Conservation (phyloP, 176 grass and related monocot species). For the Oryza meridionalis region DNA sequence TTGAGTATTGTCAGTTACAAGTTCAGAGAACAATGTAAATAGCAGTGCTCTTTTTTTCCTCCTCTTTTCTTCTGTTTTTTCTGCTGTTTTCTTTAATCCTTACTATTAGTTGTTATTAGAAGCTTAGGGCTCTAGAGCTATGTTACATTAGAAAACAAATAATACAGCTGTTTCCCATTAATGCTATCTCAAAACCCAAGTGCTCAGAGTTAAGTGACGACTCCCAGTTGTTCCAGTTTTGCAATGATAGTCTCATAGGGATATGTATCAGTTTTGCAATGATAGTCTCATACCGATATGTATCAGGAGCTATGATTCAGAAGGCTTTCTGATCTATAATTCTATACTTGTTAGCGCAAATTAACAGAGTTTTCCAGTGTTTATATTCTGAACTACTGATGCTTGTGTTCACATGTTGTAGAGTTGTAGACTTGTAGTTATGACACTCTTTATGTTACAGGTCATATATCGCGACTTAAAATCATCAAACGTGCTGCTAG, state of each 20-base stretch:
- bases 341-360: too few species aligned
- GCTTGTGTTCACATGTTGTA: neutral
- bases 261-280: neutral
- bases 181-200: neutral
- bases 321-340: neutral
- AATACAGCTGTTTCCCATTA: neutral
- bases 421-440: neutral
- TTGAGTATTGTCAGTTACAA: too few species aligned
- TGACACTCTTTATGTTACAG: neutral
- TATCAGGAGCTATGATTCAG: neutral
- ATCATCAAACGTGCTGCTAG: constrained; percentile 57
- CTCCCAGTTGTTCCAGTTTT: neutral
- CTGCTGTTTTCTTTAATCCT: too few species aligned
- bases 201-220: too few species aligned
- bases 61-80: too few species aligned
- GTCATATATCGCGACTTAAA: constrained; percentile 66
- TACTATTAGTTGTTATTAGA: neutral
- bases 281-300: too few species aligned
- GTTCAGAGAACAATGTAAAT: too few species aligned
- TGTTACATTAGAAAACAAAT: too few species aligned
- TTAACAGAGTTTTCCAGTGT: too few species aligned
- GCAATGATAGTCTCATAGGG: neutral
- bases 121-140: neutral
- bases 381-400: too few species aligned
- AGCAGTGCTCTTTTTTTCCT: too few species aligned